Evolutionary conservation across 2,329 filamentous ascomycete species (phyloP), one percentile per base, ranked within the genome.

Genomic region (Byssothecium circinans): DNA sequence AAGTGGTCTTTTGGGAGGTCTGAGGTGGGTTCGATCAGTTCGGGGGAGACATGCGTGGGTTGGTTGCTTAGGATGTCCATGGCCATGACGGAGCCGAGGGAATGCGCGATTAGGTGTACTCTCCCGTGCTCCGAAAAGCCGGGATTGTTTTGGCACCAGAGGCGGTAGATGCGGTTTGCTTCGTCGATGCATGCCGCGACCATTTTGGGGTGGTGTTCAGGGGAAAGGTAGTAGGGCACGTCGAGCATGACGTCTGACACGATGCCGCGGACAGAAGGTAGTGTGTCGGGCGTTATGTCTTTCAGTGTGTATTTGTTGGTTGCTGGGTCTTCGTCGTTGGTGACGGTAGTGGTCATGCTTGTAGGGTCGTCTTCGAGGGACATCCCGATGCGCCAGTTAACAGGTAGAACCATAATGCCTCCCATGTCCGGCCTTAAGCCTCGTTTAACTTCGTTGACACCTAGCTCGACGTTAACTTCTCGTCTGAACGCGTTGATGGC

Each of bases 211-310:
- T 97, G 96, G 72, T 97, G 92, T 47, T 71, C 64, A 49, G 95
- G 88, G 0, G 92, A 97, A 74, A 99, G 86, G 73, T 97, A 99
- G 67, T 96, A 97, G 0, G 94, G 94, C 41, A 99, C 92, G 67
- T 99, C 94, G 41, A 97, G 86, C 90, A 99, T 96, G 60, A 99
- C 90, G 68, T 99, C 94, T 34, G 89, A 95, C 52, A 99, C 95
- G 66, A 99, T 84, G 64, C 88, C 89, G 37, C 94, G 86, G 8
- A 99, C 87, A 1, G 89, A 91, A 0, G 92, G 91, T 23, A 99
- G 89, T 0, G 89, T 94, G 34, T 86, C 82, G 1, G 91, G 91
- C 4, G 95, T 96, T 56, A 99, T 96, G 58, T 97, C 91, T 58
- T 91, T 88, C 12, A 99, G 77, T 0, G 78, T 78, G 64, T 83